A percentile compares a stretch with the other conserved stretches of the same genome.
phyloP scores from a whole-genome alignment of 495 filamentous ascomycete genomes.

The Aspergillus bridgeri region DNA sequence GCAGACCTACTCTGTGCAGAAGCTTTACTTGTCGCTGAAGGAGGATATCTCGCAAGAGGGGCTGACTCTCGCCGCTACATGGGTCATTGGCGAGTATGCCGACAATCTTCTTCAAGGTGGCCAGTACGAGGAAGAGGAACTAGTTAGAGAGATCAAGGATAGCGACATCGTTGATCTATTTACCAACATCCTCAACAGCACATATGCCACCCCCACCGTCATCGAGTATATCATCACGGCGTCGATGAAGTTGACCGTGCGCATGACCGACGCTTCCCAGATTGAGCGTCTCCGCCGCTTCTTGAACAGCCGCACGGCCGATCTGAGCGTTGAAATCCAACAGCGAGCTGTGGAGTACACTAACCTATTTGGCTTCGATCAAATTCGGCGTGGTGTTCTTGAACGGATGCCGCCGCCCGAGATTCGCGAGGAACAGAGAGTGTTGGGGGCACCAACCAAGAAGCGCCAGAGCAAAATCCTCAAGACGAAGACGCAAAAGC shows the following conservation, averaged over 20 bases:
- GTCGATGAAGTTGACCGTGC: conserved; percentile 90
- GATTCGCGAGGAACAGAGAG: conserved; percentile 88
- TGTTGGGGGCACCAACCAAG: conserved; percentile 78
- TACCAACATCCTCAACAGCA: conserved; percentile 85
- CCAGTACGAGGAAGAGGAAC: conserved; percentile 91
- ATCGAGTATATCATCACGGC: conserved; percentile 95
- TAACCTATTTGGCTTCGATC: conserved; percentile 86
- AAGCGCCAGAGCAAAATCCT: conserved; percentile 71
- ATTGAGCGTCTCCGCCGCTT: conserved; percentile 79
- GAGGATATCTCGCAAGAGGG: conserved; percentile 97
- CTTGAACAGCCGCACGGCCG: conserved; percentile 68
- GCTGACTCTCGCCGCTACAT: conserved; percentile 87
- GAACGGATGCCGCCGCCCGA: conserved; percentile 98
- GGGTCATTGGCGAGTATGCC: conserved; percentile 97
- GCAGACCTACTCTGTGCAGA: conserved; percentile 94
- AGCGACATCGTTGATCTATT: conserved; percentile 89
- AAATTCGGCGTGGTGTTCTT: conserved; percentile 83
- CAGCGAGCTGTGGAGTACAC: conserved; percentile 93
- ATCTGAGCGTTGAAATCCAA: conserved; percentile 91
- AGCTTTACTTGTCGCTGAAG: conserved; percentile 84
- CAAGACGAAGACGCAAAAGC: conserved; percentile 70
- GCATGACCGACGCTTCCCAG: conserved; percentile 77
- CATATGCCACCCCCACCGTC: conserved; percentile 82
- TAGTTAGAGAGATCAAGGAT: conserved; percentile 86
- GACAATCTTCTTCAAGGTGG: conserved; percentile 84